These are phyloP conservation scores for Cyberlindnera maclurae DNA, from an alignment of 805 yeast genomes.

Conservation along the genomic window DNA sequence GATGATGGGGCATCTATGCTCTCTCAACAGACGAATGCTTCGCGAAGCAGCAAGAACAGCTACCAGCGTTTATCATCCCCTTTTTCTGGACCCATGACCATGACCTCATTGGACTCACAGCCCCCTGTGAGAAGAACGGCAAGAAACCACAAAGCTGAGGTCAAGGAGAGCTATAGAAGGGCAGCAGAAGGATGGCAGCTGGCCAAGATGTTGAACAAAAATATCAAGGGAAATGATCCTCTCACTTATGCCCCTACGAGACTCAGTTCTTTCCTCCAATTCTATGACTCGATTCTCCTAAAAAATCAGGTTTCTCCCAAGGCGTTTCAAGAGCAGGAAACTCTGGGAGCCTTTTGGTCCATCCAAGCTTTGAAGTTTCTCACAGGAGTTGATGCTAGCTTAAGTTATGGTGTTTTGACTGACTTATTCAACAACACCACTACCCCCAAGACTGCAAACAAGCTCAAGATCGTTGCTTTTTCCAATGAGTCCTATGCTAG, in stretches of 20 bases:
- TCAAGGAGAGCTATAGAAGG: slow-evolving; percentile 12
- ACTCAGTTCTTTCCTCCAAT: slow-evolving; percentile 13
- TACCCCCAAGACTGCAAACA: slow-evolving; percentile 7
- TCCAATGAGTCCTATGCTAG: slow-evolving; percentile 11
- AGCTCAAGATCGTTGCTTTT: slow-evolving; percentile 11
- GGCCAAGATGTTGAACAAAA: slow-evolving; percentile 7
- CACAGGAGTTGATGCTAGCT: slow-evolving; percentile 11
- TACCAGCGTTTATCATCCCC: slow-evolving; percentile 1
- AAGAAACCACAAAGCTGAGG: slow-evolving; percentile 6
- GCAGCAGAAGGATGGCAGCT: slow-evolving; percentile 17
- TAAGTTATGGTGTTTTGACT: slow-evolving; percentile 11
- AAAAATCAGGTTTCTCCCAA: neutral
- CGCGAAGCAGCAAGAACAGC: slow-evolving; percentile 1
- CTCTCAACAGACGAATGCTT: neutral
- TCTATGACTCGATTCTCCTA: slow-evolving; percentile 13
- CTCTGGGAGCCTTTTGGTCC: slow-evolving; percentile 17
- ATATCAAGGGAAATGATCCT: slow-evolving; percentile 11
- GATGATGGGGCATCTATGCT: slow-evolving; percentile 1
- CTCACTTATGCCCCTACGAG: slow-evolving; percentile 13
- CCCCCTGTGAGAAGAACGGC: neutral
- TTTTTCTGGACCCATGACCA: slow-evolving; percentile 11
- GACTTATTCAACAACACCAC: slow-evolving; percentile 18
- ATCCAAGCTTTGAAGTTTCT: slow-evolving; percentile 17
- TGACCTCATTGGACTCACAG: slow-evolving; percentile 14
- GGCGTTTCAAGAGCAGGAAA: slow-evolving; percentile 6